phyloP scores from a whole-genome alignment of 2,329 filamentous ascomycete species.

The Apiospora aurea region DNA sequence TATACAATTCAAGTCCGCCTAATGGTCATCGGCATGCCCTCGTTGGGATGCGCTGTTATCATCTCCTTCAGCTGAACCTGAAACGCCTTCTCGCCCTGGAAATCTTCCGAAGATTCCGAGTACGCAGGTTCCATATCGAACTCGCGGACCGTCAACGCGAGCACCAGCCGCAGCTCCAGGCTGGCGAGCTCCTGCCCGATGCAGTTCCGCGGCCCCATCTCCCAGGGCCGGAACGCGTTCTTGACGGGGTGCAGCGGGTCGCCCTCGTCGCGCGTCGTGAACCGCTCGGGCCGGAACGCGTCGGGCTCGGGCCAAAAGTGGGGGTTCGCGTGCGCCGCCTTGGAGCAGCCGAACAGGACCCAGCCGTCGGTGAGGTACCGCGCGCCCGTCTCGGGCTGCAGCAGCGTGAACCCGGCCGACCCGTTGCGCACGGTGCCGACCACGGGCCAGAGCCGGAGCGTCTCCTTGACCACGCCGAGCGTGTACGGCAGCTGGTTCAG shows the following conservation, averaged over 20 bases:
- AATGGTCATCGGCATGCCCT: conserved; percentile 1
- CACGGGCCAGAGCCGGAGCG: conserved; percentile 56
- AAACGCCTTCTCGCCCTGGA: conserved; percentile 44
- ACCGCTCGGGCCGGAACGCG: conserved; percentile 52
- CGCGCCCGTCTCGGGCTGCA: conserved; percentile 50
- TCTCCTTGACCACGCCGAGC: conserved; percentile 59
- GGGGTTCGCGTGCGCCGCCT: conserved; percentile 42
- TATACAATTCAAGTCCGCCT: not conserved
- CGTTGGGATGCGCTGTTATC: conserved; percentile 1
- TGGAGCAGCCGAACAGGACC: conserved; percentile 34
- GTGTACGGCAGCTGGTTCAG: conserved; percentile 60
- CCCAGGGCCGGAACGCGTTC: conserved; percentile 46
- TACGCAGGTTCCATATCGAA: conserved; percentile 54
- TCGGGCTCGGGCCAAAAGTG: conserved; percentile 57
- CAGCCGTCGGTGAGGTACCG: conserved; percentile 49
- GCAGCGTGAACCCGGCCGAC: conserved; percentile 44
- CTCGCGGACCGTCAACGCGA: conserved; percentile 56
- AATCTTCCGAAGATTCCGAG: conserved; percentile 42
- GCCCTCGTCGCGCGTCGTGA: conserved; percentile 45
- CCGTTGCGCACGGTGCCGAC: conserved; percentile 48
- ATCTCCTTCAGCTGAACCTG: conserved; percentile 31
- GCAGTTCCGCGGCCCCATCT: conserved; percentile 46
- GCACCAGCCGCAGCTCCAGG: conserved; percentile 57
- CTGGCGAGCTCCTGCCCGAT: conserved; percentile 49
- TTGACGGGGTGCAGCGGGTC: conserved; percentile 36